A percentile compares a stretch with the other conserved stretches of the same genome.
Conservation (phyloP, 352 stramenopile species). For the Phytophthora syringae region DNA sequence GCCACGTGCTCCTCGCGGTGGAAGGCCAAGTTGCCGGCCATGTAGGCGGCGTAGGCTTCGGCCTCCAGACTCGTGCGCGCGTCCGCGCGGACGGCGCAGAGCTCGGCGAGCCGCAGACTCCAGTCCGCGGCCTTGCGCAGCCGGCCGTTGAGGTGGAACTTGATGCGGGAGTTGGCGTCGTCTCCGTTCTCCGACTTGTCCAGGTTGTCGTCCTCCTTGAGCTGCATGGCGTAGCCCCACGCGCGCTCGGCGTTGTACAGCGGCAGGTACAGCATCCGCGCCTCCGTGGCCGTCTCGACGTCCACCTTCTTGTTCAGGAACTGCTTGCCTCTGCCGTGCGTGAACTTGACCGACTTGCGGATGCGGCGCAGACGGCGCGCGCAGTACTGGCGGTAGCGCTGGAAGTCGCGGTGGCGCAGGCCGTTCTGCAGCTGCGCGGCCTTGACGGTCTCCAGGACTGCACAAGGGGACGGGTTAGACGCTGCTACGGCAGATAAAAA, state of each 20-base stretch:
- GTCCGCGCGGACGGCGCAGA: conserved; percentile 82
- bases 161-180: conserved; percentile 89
- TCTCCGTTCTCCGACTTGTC: conserved; percentile 88
- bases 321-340: conserved; percentile 86
- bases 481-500: not conserved
- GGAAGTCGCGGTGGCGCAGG: conserved; percentile 90
- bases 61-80: conserved; percentile 90
- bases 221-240: conserved; percentile 93
- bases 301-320: conserved; percentile 89
- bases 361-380: conserved; percentile 84
- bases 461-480: not conserved
- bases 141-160: conserved; percentile 88
- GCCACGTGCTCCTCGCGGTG: conserved; percentile 87
- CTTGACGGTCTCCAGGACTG: conserved; percentile 90
- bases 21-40: conserved; percentile 88
- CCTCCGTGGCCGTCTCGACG: conserved; percentile 71
- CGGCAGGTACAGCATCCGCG: conserved; percentile 82
- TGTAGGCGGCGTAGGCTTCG: conserved; percentile 89
- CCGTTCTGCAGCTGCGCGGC: conserved; percentile 91
- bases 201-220: conserved; percentile 89
- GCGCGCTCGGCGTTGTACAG: conserved; percentile 92
- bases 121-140: conserved; percentile 90
- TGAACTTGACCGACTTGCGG: conserved; percentile 90
- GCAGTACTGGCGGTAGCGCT: conserved; percentile 93
- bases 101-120: conserved; percentile 79